Conservation (phyloP, 192 early-diverging fungal genomes). For the Podila epigama region DNA sequence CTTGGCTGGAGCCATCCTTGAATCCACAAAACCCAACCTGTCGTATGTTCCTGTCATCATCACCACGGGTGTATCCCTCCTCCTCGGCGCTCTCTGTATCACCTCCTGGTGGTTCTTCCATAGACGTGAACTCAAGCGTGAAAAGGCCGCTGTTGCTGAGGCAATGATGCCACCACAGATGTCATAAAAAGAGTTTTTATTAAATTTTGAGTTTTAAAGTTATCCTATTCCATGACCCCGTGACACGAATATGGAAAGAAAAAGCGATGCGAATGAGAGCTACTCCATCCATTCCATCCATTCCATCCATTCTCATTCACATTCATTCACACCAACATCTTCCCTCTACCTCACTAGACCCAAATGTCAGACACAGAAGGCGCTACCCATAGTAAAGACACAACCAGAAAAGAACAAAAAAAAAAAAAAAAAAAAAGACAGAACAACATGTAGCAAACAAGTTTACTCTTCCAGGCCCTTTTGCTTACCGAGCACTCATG, state of each 20-base stretch:
- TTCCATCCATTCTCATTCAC: background rate
- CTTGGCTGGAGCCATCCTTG: constrained; percentile 42
- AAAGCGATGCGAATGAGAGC: background rate
- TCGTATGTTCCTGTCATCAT: constrained; percentile 31
- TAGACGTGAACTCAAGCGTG: constrained; percentile 7
- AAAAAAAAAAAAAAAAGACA: background rate
- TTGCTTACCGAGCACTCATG: background rate
- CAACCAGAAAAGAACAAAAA: too few species aligned
- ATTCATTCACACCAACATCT: background rate
- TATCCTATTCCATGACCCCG: too few species aligned
- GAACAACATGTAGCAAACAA: background rate
- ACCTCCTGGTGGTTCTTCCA: constrained; percentile 36
- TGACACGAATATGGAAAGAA: background rate
- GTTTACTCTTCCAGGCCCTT: too few species aligned
- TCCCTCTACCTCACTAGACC: background rate
- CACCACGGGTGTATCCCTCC: constrained; percentile 22
- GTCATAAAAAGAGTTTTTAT: background rate
- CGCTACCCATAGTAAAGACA: constrained; percentile 40
- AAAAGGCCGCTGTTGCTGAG: background rate
- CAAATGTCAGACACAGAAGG: constrained; percentile 35
- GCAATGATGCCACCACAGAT: background rate
- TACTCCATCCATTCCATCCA: background rate
- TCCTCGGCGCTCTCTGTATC: constrained; percentile 21
- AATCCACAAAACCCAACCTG: constrained; percentile 29
- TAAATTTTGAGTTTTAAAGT: too few species aligned